Conservation (phyloP, 441 rosid genomes). For the Populus hybrid region DNA sequence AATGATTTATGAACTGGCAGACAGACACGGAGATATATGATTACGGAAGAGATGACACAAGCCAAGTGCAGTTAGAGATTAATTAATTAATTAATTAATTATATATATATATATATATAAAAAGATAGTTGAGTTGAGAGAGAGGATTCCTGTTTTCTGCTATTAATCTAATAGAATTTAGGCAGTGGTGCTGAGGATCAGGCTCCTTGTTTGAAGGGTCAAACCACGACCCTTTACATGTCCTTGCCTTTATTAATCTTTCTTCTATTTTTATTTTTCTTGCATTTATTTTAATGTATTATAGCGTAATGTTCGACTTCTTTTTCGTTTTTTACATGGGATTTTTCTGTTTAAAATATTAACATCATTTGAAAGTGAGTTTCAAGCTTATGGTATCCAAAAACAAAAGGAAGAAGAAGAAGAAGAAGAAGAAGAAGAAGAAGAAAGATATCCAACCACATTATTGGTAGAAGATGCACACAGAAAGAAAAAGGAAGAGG, state of each 20-base stretch:
- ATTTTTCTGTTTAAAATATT: too few relatives aligned
- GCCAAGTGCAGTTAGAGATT: background rate
- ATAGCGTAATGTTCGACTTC: too few relatives aligned
- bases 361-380: too few relatives aligned
- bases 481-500: too few relatives aligned
- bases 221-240: slow-evolving; percentile 2
- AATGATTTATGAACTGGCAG: background rate
- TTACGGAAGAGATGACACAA: background rate
- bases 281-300: background rate
- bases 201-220: slow-evolving; percentile 10
- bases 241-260: background rate
- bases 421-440: too few relatives aligned
- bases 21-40: background rate
- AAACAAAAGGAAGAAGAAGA: too few relatives aligned
- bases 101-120: background rate
- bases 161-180: background rate
- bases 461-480: too few relatives aligned
- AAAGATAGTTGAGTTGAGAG: slow-evolving; percentile 18
- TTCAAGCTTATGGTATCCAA: too few relatives aligned
- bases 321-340: too few relatives aligned
- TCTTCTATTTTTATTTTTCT: background rate
- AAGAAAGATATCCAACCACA: too few relatives aligned
- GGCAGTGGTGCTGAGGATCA: background rate
- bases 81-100: background rate
- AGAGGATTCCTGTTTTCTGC: background rate